Base-by-base conservation (phyloP, 2,329 filamentous ascomycete species). In the Diaporthe vaccinii region DNA sequence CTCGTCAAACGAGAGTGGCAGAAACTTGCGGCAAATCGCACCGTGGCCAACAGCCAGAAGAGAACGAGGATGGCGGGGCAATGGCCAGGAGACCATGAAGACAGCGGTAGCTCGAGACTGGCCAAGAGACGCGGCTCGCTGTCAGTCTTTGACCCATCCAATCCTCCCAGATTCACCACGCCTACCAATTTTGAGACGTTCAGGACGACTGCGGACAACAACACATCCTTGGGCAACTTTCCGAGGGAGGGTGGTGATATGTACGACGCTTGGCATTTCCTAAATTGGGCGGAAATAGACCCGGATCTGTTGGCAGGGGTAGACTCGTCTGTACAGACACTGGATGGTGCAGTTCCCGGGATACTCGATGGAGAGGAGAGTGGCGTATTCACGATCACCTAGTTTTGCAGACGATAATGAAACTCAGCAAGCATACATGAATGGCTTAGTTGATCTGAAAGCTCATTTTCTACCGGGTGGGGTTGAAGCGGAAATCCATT, bases 1-100 rank as follows among this genome's bases (percentile, higher is more conserved):
- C 31, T 67, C 12, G 62, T 67, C 20, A 67, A 67, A n/a, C 28
- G 62, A 15, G 62, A 51, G 44, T 67, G 62, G 62, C 62, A 67
- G 44, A 67, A 51, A 3, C 62, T 67, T 6, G 62, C 62, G 0
- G 62, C 62, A 10, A 28, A 51, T 0, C 62, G 62, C 2, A 51
- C 31, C 22, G 62, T 41, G 22, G 28, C 31, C 10, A 67, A 25
- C 7, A 36, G 28, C 7, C 62, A 67, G 10, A 67, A 67, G 20
- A 51, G 62, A 14, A 7, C 3, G 10, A 46, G 41, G 3, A 28
- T 65, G 41, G 6, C 41, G 0, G 61, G 0, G 15, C 61, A 49
- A 10, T 28, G 17, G 20, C 1, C 20, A 0, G 61, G 22, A 0
- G 61, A 34, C 20, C 28, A 25, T 15, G 62, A 39, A 1, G 62